These are phyloP conservation scores for Platismatia glauca DNA, from an alignment of 495 filamentous ascomycete species.

Conservation along the genomic window DNA sequence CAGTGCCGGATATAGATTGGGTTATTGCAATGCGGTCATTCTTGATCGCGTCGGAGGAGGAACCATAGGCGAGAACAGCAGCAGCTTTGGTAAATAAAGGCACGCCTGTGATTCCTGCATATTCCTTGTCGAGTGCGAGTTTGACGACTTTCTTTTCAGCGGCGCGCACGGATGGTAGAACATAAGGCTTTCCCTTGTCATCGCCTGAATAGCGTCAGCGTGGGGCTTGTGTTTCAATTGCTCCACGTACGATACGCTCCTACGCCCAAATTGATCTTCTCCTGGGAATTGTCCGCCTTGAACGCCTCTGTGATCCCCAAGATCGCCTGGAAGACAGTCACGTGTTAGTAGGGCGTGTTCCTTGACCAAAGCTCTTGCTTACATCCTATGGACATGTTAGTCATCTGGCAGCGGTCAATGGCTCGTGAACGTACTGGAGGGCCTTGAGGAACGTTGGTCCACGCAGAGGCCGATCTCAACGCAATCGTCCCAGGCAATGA, in stretches of 20 bases:
- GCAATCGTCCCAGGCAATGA: slow-evolving; percentile 26
- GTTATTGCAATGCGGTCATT: slow-evolving; percentile 81
- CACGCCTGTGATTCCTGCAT: slow-evolving; percentile 93
- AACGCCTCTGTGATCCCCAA: slow-evolving; percentile 85
- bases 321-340: slow-evolving; percentile 19
- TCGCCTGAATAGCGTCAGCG: slow-evolving; percentile 47
- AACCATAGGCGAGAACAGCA: slow-evolving; percentile 80
- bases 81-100: slow-evolving; percentile 89
- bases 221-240: no score
- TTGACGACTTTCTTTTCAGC: slow-evolving; percentile 83
- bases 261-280: slow-evolving; percentile 96
- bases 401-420: slow-evolving; percentile 1
- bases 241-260: slow-evolving; percentile 42
- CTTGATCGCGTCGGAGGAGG: slow-evolving; percentile 63
- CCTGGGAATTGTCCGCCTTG: slow-evolving; percentile 83
- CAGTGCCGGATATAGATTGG: slow-evolving; percentile 96
- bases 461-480: slow-evolving; percentile 66
- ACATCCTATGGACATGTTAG: slow-evolving; percentile 27
- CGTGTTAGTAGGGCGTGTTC: neutral
- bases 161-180: slow-evolving; percentile 82
- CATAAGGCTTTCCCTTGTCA: slow-evolving; percentile 93
- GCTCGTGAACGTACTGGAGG: slow-evolving; percentile 63
- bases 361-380: slow-evolving; percentile 19
- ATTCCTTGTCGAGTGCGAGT: slow-evolving; percentile 83
- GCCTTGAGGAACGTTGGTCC: slow-evolving; percentile 83